Percentiles rank a stretch among this genome's conserved stretches.
Conservation (phyloP, 306 rosid species). For the Herpetospermum pedunculosum region DNA sequence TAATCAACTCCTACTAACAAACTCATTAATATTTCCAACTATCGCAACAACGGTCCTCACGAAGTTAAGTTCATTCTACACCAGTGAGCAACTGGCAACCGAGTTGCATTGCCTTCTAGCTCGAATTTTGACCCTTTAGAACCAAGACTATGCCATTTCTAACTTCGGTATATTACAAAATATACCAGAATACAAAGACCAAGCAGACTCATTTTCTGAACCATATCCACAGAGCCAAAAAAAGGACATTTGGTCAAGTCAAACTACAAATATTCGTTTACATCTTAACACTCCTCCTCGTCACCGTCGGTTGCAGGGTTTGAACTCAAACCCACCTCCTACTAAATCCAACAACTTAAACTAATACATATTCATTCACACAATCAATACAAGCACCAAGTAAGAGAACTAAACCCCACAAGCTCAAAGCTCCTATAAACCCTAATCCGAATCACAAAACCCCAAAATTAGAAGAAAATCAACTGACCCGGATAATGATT, state of each 20-base stretch:
- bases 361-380: neutral
- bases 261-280: too few species aligned
- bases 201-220: neutral
- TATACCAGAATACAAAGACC: neutral
- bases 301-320: too few species aligned
- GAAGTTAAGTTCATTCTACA: neutral
- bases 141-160: neutral
- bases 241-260: too few species aligned
- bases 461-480: neutral
- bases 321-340: neutral
- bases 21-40: neutral
- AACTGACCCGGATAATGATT: conserved; percentile 71
- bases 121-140: neutral
- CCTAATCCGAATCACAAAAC: neutral
- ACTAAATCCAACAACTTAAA: neutral
- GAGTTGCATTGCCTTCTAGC: neutral
- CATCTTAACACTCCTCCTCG: too few species aligned
- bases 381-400: neutral
- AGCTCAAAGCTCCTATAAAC: neutral
- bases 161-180: neutral
- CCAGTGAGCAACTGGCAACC: neutral
- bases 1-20: neutral
- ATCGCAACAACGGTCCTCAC: neutral
- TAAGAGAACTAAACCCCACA: neutral
- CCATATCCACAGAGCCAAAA: neutral